These are phyloP conservation scores for Clohesyomyces aquaticus DNA, from an alignment of 495 filamentous ascomycete species.

Conservation along the genomic window DNA sequence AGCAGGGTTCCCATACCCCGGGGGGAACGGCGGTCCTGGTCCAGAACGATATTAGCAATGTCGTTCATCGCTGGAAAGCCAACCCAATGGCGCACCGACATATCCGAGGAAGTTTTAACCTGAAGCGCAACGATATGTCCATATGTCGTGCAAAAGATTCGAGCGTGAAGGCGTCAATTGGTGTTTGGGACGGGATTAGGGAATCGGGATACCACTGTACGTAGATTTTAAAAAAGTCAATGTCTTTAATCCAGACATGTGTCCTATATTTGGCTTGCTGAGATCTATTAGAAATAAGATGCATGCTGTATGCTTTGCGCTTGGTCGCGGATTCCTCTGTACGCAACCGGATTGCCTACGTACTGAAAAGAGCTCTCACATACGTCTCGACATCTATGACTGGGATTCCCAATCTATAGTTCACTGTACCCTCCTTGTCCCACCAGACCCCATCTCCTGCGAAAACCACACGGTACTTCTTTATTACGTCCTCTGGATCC, in stretches of 20 bases:
- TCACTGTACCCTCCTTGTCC: slow-evolving; percentile 49
- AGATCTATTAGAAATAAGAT: not conserved
- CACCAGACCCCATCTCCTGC: slow-evolving; percentile 63
- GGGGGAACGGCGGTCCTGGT: slow-evolving; percentile 23
- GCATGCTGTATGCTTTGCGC: not conserved
- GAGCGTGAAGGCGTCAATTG: not conserved
- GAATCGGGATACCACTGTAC: not conserved
- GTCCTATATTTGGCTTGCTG: not conserved
- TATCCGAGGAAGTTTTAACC: too few species aligned
- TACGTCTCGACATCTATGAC: slow-evolving; percentile 24
- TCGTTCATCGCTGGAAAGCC: too few species aligned
- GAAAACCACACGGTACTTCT: slow-evolving; percentile 66
- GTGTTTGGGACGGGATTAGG: not conserved
- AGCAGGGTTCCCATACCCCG: slow-evolving; percentile 31
- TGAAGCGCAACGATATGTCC: too few species aligned
- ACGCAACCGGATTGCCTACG: not conserved
- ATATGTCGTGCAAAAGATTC: too few species aligned
- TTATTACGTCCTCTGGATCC: slow-evolving; percentile 55
- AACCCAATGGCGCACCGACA: too few species aligned
- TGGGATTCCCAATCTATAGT: slow-evolving; percentile 22
- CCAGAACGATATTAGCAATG: slow-evolving; percentile 4
- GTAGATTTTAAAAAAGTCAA: not conserved
- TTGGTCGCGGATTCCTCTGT: too few species aligned
- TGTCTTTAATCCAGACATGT: too few species aligned
- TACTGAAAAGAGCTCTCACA: slow-evolving; percentile 11